phyloP scores from a whole-genome alignment of 2,329 filamentous ascomycete genomes.

The Aureobasidium sp. region DNA sequence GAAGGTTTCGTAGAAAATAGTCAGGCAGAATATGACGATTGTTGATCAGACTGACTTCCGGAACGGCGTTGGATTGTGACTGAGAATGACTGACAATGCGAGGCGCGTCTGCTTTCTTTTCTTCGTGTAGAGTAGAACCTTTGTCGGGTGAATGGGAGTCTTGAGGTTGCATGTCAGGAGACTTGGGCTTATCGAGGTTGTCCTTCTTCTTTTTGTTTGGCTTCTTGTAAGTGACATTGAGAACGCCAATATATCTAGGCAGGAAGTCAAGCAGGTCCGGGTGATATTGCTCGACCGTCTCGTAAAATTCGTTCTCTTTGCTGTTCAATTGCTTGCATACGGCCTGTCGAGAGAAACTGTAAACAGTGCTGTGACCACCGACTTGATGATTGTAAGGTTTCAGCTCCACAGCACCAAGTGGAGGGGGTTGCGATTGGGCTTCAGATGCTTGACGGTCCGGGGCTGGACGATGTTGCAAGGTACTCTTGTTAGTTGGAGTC shows the following conservation, averaged over 20 bases:
- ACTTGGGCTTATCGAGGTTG: slow-evolving; percentile 14
- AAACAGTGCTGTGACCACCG: slow-evolving; percentile 91
- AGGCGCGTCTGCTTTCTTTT: slow-evolving; percentile 31
- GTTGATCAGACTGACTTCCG: slow-evolving; percentile 88
- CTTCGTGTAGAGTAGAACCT: background rate
- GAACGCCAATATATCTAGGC: slow-evolving; percentile 91
- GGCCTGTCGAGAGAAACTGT: slow-evolving; percentile 87
- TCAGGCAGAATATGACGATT: slow-evolving; percentile 89
- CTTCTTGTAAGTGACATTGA: slow-evolving; percentile 94
- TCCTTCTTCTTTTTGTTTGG: slow-evolving; percentile 49
- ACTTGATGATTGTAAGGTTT: slow-evolving; percentile 98
- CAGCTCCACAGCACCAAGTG: slow-evolving; percentile 85
- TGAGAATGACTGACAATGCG: slow-evolving; percentile 69
- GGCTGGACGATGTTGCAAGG: background rate
- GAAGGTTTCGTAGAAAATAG: slow-evolving; percentile 61
- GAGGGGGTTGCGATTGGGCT: slow-evolving; percentile 39
- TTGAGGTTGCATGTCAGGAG: slow-evolving; percentile 2
- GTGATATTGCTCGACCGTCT: slow-evolving; percentile 86
- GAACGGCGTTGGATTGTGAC: slow-evolving; percentile 63
- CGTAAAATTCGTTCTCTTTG: slow-evolving; percentile 97
- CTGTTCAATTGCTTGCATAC: slow-evolving; percentile 99
- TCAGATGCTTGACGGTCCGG: slow-evolving; percentile 3
- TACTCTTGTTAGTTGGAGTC: slow-evolving; percentile 30
- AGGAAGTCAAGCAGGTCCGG: slow-evolving; percentile 85
- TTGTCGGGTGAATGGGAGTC: slow-evolving; percentile 12